These are phyloP conservation scores for Microcera coccophila DNA, from an alignment of 2,329 filamentous ascomycete genomes.

Conservation along the genomic window DNA sequence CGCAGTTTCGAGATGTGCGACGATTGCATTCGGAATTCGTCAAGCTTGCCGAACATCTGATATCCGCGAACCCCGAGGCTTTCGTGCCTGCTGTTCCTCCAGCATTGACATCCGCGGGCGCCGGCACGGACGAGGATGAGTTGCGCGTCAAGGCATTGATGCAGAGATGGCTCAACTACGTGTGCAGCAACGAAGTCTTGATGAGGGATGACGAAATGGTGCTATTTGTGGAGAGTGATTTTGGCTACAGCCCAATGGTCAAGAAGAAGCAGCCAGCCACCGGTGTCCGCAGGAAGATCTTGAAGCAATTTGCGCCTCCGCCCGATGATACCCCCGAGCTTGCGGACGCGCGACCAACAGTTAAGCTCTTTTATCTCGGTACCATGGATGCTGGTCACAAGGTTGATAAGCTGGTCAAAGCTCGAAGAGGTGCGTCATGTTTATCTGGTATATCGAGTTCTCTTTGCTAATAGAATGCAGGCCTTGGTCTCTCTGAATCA, in stretches of 20 bases:
- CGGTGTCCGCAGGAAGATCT: conserved; percentile 86
- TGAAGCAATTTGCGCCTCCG: conserved; percentile 97
- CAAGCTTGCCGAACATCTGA: conserved; percentile 92
- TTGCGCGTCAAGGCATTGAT: conserved; percentile 79
- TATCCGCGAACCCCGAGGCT: conserved; percentile 95
- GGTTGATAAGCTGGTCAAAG: conserved; percentile 89
- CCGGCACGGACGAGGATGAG: conserved; percentile 95
- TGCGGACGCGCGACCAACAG: conserved; percentile 79
- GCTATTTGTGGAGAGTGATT: conserved; percentile 98
- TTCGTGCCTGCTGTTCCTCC: conserved; percentile 92
- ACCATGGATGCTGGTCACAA: conserved; percentile 98
- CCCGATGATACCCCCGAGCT: conserved; percentile 96
- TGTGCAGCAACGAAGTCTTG: conserved; percentile 86
- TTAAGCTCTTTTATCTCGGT: conserved; percentile 93
- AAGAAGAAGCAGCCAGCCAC: conserved; percentile 96
- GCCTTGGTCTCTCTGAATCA: conserved; percentile 84
- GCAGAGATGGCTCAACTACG: conserved; percentile 92
- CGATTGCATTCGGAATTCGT: conserved; percentile 93
- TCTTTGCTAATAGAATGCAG: conserved; percentile 45
- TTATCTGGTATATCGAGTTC: neutral
- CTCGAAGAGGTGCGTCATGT: conserved; percentile 67
- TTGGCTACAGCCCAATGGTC: conserved; percentile 93
- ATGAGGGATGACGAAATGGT: conserved; percentile 97
- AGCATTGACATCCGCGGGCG: conserved; percentile 89
- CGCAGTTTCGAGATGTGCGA: conserved; percentile 95